Conservation (phyloP, 768 basidiomycete species). For the Cystobasidium onofrii region DNA sequence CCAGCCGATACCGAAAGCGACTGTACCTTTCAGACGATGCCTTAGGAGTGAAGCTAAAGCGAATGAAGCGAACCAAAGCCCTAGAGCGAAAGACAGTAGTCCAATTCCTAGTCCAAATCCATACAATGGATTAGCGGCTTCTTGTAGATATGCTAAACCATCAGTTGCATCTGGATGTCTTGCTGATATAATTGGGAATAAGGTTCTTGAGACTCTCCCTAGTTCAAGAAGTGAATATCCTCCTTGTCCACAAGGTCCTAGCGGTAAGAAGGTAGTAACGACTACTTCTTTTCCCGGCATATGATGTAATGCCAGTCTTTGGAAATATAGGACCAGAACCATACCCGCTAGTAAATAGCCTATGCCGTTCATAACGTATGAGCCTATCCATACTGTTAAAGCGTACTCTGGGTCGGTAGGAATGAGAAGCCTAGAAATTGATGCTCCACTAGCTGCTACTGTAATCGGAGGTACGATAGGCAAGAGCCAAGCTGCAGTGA, state of each 20-base stretch:
- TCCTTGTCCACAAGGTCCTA: conserved; percentile 38
- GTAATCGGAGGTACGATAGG: conserved; percentile 42
- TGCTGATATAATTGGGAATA: conserved; percentile 36
- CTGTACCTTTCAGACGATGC: conserved; percentile 21
- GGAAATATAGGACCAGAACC: conserved; percentile 39
- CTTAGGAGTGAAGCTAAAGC: conserved; percentile 33
- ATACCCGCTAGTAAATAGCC: conserved; percentile 36
- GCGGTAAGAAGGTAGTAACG: conserved; percentile 38
- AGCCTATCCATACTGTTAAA: conserved; percentile 36
- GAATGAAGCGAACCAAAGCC: conserved; percentile 41
- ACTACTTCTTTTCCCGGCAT: conserved; percentile 40
- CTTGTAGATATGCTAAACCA: conserved; percentile 12
- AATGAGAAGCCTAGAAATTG: conserved; percentile 37
- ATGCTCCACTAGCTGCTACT: conserved; percentile 35
- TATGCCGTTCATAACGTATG: conserved; percentile 38
- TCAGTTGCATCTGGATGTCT: not conserved
- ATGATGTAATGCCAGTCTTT: conserved; percentile 39
- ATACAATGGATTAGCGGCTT: conserved; percentile 32
- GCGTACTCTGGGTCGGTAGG: conserved; percentile 27
- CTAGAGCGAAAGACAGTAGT: conserved; percentile 38
- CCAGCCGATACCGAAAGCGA: conserved; percentile 19
- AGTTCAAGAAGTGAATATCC: conserved; percentile 39
- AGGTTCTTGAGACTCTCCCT: conserved; percentile 25
- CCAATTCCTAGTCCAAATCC: conserved; percentile 36
- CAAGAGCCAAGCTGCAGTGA: conserved; percentile 42